Evolutionary conservation across 2,329 filamentous ascomycete species (phyloP).

Genomic region (Penicillium sp.): DNA sequence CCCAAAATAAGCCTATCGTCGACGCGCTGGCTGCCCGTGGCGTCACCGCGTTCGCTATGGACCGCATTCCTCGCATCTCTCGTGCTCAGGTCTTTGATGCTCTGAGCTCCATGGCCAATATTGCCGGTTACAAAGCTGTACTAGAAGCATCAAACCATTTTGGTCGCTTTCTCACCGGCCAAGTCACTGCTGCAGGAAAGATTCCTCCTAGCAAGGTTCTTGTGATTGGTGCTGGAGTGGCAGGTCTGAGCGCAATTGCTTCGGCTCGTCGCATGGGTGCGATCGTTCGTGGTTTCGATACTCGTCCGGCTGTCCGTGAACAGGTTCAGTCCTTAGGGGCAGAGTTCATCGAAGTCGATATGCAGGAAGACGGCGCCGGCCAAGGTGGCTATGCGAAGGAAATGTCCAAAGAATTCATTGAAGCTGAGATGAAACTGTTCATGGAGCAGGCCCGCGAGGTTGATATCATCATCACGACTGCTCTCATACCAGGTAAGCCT

Average conservation of each 20-base stretch:
- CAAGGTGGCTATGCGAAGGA: conserved; percentile 87
- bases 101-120: conserved; percentile 89
- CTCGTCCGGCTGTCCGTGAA: conserved; percentile 80
- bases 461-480: conserved; percentile 89
- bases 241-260: conserved; percentile 82
- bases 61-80: conserved; percentile 86
- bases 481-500: conserved; percentile 80
- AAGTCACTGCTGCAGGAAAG: conserved; percentile 85
- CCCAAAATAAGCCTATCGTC: conserved; percentile 74
- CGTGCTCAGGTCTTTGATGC: conserved; percentile 86
- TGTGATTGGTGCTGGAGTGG: conserved; percentile 86
- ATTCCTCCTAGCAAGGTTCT: conserved; percentile 88
- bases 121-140: conserved; percentile 89
- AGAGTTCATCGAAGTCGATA: conserved; percentile 83
- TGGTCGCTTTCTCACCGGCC: conserved; percentile 81
- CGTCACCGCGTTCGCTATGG: conserved; percentile 83
- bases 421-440: conserved; percentile 90
- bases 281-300: conserved; percentile 87
- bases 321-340: conserved; percentile 88
- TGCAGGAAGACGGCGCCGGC: conserved; percentile 80
- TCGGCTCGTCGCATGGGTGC: conserved; percentile 83
- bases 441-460: conserved; percentile 82
- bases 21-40: conserved; percentile 68
- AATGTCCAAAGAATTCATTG: conserved; percentile 92
- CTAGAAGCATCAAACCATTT: conserved; percentile 87